A percentile compares a stretch with the other conserved stretches of the same genome.
Conservation (phyloP, 176 grass and related monocot species). For the Phoenix dactylifera region DNA sequence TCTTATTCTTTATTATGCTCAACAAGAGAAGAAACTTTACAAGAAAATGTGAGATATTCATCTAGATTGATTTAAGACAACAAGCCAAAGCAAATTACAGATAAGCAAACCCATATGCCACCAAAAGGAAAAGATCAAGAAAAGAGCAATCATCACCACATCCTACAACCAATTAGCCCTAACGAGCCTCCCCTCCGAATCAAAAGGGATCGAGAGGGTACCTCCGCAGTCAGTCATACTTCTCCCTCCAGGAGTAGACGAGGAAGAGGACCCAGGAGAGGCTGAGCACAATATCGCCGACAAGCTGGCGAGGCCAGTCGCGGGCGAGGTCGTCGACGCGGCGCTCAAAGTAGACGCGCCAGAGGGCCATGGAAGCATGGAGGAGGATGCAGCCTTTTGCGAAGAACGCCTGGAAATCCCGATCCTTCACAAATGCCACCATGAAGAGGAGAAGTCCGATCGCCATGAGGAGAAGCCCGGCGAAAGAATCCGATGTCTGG, state of each 20-base stretch:
- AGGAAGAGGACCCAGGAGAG: conserved; percentile 56
- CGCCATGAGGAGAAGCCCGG: conserved; percentile 35
- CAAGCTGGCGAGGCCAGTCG: conserved; percentile 45
- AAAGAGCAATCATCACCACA: too few species aligned
- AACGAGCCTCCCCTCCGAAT: too few species aligned
- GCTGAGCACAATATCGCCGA: conserved; percentile 35
- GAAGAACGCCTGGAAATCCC: conserved; percentile 53
- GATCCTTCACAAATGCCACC: conserved; percentile 43
- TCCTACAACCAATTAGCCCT: too few species aligned
- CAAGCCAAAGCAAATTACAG: too few species aligned
- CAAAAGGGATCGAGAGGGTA: too few species aligned
- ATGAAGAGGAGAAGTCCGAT: conserved; percentile 45
- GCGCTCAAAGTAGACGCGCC: conserved; percentile 43
- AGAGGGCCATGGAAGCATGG: conserved; percentile 33
- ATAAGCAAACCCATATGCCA: too few species aligned
- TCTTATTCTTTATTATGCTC: too few species aligned
- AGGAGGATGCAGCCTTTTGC: conserved; percentile 49
- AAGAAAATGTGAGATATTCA: too few species aligned
- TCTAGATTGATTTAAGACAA: too few species aligned
- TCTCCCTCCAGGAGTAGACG: conserved; percentile 47
- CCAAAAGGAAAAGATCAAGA: too few species aligned
- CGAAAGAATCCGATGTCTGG: conserved; percentile 46
- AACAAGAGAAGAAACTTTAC: too few species aligned
- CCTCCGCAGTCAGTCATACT: conserved; percentile 28
- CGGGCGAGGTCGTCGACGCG: conserved; percentile 35